Percentiles rank a stretch among this genome's conserved stretches.
Conservation (phyloP, 2,329 filamentous ascomycete genomes). For the Magnaporthales sp. region DNA sequence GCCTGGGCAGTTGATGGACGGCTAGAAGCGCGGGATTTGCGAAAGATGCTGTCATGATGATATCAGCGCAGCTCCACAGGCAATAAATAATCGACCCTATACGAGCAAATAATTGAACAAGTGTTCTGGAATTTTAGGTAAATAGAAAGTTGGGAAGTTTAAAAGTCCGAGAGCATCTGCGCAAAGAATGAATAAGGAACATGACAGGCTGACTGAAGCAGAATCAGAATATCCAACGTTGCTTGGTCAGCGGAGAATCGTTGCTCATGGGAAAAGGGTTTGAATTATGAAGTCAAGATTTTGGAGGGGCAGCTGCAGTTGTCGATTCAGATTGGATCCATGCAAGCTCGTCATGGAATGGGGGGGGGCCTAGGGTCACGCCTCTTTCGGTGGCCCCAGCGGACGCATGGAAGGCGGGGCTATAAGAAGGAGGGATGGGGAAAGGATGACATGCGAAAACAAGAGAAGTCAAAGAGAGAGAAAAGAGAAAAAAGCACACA, state of each 20-base stretch:
- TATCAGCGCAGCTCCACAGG: background rate
- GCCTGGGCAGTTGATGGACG: background rate
- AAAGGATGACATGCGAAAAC: too few relatives aligned
- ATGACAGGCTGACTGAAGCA: background rate
- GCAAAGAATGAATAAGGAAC: background rate
- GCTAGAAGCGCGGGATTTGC: background rate
- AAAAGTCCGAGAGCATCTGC: background rate
- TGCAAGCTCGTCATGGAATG: background rate
- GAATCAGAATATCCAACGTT: background rate
- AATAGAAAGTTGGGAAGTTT: background rate
- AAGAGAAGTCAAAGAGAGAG: too few relatives aligned
- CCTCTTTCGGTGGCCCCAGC: too few relatives aligned
- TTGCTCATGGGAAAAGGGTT: background rate
- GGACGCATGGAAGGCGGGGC: background rate
- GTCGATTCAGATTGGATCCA: background rate
- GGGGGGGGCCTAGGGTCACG: background rate
- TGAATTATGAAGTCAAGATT: background rate
- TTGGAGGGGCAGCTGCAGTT: background rate
- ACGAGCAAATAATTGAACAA: background rate
- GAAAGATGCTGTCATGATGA: slow-evolving; percentile 3
- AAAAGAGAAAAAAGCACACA: too few relatives aligned
- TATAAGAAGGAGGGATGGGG: background rate
- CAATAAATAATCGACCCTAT: background rate
- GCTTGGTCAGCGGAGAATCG: background rate
- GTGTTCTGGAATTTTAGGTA: background rate